phyloP scores from a whole-genome alignment of 2,329 filamentous ascomycete species.

The Dactylellina sp. region DNA sequence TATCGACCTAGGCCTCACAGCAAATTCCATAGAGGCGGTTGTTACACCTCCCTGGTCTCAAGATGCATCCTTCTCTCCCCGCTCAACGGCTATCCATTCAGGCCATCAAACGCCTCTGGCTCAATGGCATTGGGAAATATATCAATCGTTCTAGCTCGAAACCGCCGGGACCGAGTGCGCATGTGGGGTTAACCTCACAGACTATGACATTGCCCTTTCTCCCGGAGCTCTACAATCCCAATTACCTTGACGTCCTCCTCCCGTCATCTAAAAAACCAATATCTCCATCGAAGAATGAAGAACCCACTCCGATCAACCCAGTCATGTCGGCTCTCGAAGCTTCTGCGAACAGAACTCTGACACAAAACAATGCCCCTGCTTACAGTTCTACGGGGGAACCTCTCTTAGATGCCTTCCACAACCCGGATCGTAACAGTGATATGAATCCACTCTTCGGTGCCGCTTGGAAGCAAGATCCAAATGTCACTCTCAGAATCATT shows the following conservation, averaged over 20 bases:
- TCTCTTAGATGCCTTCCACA: slow-evolving; percentile 70
- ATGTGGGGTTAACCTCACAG: slow-evolving; percentile 11
- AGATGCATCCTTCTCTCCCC: slow-evolving; percentile 17
- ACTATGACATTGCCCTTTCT: slow-evolving; percentile 34
- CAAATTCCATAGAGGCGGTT: neutral
- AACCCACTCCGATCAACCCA: slow-evolving; percentile 21
- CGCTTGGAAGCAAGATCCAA: slow-evolving; percentile 68
- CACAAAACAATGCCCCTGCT: slow-evolving; percentile 68
- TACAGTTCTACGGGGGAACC: slow-evolving; percentile 66
- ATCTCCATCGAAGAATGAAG: slow-evolving; percentile 17
- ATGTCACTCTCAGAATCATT: slow-evolving; percentile 70
- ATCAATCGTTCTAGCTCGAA: slow-evolving; percentile 10
- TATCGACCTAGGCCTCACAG: no score
- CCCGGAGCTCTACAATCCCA: slow-evolving; percentile 32
- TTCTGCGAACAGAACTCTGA: slow-evolving; percentile 66
- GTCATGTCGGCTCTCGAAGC: slow-evolving; percentile 28
- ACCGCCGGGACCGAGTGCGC: slow-evolving; percentile 3
- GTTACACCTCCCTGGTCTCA: slow-evolving; percentile 7
- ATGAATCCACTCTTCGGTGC: slow-evolving; percentile 65
- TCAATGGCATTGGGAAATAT: slow-evolving; percentile 12
- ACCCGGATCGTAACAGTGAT: slow-evolving; percentile 64
- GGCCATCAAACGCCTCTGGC: slow-evolving; percentile 15
- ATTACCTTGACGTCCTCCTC: slow-evolving; percentile 36
- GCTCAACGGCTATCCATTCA: neutral
- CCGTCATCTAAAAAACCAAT: slow-evolving; percentile 22